Evolutionary conservation across 1,284 basidiomycete genomes (phyloP).

Genomic region (Porogramme epimiltina): DNA sequence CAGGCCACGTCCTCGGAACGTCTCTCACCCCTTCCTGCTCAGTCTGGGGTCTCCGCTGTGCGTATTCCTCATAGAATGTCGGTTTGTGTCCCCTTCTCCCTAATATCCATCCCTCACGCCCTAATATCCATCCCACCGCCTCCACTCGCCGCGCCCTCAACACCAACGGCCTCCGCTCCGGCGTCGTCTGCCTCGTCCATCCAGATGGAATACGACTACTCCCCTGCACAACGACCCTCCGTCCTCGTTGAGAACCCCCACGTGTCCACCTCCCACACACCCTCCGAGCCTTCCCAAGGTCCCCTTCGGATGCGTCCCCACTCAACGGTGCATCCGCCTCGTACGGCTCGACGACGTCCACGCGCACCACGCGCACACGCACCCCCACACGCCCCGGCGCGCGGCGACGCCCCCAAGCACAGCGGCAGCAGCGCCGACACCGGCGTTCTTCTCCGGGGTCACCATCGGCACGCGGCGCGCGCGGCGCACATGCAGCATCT

Average conservation of each 20-base stretch:
- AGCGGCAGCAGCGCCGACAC: neutral
- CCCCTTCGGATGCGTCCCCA: neutral
- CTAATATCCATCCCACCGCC: conserved; percentile 60
- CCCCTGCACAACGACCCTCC: neutral
- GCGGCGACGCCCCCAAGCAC: too few species aligned
- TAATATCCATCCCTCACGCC: too few species aligned
- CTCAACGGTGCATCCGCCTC: conserved; percentile 1
- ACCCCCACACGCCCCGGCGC: neutral
- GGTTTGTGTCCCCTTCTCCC: conserved; percentile 33
- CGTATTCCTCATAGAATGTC: conserved; percentile 80
- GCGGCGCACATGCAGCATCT: conserved; percentile 39
- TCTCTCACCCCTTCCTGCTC: neutral
- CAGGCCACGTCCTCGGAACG: neutral
- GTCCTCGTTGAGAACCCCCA: conserved; percentile 7
- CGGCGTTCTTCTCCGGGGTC: conserved; percentile 35
- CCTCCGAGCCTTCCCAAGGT: neutral
- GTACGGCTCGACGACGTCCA: conserved; percentile 7
- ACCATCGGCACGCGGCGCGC: conserved; percentile 46
- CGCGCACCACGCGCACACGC: too few species aligned
- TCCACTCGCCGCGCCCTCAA: conserved; percentile 58
- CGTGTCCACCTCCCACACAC: neutral
- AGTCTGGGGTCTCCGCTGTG: conserved; percentile 64
- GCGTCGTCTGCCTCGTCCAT: conserved; percentile 18
- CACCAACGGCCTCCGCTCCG: conserved; percentile 32
- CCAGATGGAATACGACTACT: conserved; percentile 4